These are phyloP conservation scores for Fusarium verrucosum DNA, from an alignment of 2,329 filamentous ascomycete species.

Conservation along the genomic window DNA sequence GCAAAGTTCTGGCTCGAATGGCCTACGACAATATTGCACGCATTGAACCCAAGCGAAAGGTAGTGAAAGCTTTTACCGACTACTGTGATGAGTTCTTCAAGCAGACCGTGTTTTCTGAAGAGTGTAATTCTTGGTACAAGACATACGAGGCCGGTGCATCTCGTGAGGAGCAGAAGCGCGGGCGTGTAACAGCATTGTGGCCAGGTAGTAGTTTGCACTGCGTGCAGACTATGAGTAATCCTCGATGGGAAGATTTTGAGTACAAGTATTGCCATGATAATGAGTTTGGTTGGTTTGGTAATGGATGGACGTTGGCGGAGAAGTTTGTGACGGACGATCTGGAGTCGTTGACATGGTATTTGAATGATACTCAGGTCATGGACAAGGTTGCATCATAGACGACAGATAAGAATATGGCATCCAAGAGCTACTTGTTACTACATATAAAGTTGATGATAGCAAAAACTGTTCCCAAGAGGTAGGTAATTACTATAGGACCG, in stretches of 20 bases:
- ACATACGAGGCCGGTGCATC: constrained; percentile 7
- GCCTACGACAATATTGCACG: constrained; percentile 5
- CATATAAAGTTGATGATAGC: no score
- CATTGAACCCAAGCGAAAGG: neutral
- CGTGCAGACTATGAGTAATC: constrained; percentile 4
- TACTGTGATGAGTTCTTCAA: constrained; percentile 11
- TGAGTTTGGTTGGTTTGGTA: constrained; percentile 20
- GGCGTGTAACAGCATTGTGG: constrained; percentile 3
- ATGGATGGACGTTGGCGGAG: constrained; percentile 19
- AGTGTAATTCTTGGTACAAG: constrained; percentile 24
- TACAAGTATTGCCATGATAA: constrained; percentile 15
- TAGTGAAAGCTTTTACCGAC: neutral
- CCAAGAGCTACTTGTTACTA: no score
- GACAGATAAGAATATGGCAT: no score
- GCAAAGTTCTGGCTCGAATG: constrained; percentile 8
- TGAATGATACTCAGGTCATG: constrained; percentile 11
- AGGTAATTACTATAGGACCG: no score
- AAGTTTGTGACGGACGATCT: constrained; percentile 6
- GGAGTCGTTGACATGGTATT: constrained; percentile 21
- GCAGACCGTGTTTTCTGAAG: constrained; percentile 8
- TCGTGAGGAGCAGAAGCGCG: constrained; percentile 4
- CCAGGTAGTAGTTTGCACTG: constrained; percentile 16
- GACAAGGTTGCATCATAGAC: neutral
- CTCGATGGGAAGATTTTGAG: constrained; percentile 15
- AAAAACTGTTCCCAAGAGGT: no score